Conservation (phyloP, 306 rosid species). For the Canavalia gladiata region DNA sequence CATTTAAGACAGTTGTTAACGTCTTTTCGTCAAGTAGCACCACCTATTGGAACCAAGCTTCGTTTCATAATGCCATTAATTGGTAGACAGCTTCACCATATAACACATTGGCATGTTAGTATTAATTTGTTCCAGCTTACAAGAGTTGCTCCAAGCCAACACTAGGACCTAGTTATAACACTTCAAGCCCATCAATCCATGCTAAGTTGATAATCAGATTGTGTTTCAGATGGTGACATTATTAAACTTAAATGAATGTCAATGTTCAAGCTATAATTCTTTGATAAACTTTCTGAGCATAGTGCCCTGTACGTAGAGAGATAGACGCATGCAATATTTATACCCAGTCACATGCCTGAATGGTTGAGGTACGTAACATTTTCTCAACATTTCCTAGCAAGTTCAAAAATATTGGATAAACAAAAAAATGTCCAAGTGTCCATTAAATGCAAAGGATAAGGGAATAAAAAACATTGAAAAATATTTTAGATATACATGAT, state of each 20-base stretch:
- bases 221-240: background rate
- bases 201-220: background rate
- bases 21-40: background rate
- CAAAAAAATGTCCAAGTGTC: background rate
- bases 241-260: background rate
- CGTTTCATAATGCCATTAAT: background rate
- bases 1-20: background rate
- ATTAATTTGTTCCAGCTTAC: background rate
- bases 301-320: background rate
- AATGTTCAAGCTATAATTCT: background rate
- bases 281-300: background rate
- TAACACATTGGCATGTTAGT: background rate
- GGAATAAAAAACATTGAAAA: too few relatives aligned
- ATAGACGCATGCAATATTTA: background rate
- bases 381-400: background rate
- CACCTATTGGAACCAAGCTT: too few relatives aligned
- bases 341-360: background rate
- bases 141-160: background rate
- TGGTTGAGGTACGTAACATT: background rate
- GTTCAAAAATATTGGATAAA: background rate
- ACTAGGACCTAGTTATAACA: background rate
- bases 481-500: too few relatives aligned
- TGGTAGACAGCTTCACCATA: background rate
- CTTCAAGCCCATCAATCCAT: background rate
- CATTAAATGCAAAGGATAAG: background rate